Conservation (phyloP, 257 asterid species). For the Rauvolfia tetraphylla region DNA sequence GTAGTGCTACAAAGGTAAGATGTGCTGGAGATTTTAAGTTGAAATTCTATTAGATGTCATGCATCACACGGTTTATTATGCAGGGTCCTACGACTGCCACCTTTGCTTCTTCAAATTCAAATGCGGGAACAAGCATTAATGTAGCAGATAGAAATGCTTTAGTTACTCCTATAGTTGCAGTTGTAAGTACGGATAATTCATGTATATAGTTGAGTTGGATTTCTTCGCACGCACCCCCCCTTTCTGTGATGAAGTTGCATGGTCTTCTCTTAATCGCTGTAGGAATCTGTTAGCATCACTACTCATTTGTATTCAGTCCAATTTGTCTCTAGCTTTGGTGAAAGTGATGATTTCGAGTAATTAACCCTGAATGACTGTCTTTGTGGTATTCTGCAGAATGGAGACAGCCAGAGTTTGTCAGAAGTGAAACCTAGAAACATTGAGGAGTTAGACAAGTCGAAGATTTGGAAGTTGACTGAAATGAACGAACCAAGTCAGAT, state of each 20-base stretch:
- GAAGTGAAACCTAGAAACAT: slow-evolving; percentile 42
- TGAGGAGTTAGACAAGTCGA: slow-evolving; percentile 49
- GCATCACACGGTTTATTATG: slow-evolving; percentile 7
- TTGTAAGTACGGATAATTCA: slow-evolving; percentile 30
- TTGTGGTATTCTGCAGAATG: slow-evolving; percentile 30
- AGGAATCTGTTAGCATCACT: neutral
- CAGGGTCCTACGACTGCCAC: slow-evolving; percentile 40
- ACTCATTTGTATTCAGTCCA: neutral
- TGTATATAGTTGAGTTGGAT: neutral
- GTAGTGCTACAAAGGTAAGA: slow-evolving; percentile 42
- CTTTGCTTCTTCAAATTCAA: slow-evolving; percentile 43
- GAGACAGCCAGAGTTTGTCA: slow-evolving; percentile 37
- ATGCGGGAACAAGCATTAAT: slow-evolving; percentile 32
- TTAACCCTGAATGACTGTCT: neutral
- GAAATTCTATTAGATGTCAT: neutral
- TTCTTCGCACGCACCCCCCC: too few species aligned
- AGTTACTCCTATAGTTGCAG: slow-evolving; percentile 25
- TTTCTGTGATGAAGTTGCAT: neutral
- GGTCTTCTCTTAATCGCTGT: neutral
- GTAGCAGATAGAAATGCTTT: slow-evolving; percentile 41
- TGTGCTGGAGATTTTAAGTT: neutral
- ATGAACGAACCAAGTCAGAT: slow-evolving; percentile 50
- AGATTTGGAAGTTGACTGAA: slow-evolving; percentile 55
- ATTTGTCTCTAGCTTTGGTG: neutral
- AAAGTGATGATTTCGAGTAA: neutral